These are phyloP conservation scores for Buddleja alternifolia DNA, from an alignment of 257 asterid species.

Conservation along the genomic window DNA sequence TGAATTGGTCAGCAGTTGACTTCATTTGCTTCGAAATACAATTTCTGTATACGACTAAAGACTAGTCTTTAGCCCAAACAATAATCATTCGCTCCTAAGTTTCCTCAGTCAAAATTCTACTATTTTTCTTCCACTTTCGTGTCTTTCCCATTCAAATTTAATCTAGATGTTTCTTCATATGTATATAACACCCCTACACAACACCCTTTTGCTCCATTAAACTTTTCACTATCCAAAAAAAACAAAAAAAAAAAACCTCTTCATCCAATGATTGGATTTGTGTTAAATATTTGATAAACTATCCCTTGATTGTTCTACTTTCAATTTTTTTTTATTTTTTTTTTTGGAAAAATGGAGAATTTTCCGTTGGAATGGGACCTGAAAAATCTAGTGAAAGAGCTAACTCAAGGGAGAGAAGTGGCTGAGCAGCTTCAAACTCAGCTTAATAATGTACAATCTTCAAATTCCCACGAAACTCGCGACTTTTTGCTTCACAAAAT, in stretches of 20 bases:
- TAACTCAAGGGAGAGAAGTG: constrained; percentile 60
- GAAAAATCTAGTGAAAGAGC: constrained; percentile 47
- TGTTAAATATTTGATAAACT: background rate
- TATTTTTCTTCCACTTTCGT: constrained; percentile 1
- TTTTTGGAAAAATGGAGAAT: constrained; percentile 44
- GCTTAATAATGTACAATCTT: constrained; percentile 43
- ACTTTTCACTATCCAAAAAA: background rate
- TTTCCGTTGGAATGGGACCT: constrained; percentile 35
- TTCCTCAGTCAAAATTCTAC: constrained; percentile 33
- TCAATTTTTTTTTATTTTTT: background rate
- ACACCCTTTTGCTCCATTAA: background rate
- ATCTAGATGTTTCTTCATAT: background rate
- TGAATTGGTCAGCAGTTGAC: constrained; percentile 32
- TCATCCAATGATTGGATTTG: background rate
- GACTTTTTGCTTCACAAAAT: constrained; percentile 59
- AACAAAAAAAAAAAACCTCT: no score
- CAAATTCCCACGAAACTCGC: constrained; percentile 41
- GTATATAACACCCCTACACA: background rate
- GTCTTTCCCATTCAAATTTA: constrained; percentile 16
- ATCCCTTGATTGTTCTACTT: background rate
- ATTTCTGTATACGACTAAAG: constrained; percentile 44
- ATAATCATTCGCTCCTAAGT: constrained; percentile 20
- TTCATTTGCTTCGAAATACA: constrained; percentile 25
- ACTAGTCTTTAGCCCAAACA: constrained; percentile 41
- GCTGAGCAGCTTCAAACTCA: constrained; percentile 65